These are phyloP conservation scores for Aleurites moluccanus DNA, from an alignment of 441 rosid species.

Conservation along the genomic window DNA sequence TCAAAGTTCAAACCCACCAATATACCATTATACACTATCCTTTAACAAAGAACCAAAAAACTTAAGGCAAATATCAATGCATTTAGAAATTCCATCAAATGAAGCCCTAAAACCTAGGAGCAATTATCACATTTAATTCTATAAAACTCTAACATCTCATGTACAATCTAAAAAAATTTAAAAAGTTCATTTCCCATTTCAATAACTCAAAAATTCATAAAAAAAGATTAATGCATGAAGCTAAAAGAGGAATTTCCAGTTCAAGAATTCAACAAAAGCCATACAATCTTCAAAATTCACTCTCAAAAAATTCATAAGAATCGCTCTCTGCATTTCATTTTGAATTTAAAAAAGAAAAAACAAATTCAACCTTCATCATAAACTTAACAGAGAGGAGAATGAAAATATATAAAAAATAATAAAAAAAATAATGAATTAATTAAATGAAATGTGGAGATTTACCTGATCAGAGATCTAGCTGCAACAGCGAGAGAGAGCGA, in stretches of 20 bases:
- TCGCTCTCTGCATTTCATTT: not conserved
- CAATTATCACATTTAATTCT: not conserved
- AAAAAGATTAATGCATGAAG: not conserved
- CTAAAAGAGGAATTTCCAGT: not conserved
- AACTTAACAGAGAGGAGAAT: not conserved
- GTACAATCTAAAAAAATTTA: not conserved
- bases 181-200: not conserved
- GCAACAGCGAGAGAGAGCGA: not conserved
- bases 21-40: not conserved
- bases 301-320: not conserved
- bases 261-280: not conserved
- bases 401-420: not conserved
- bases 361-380: not conserved
- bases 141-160: not conserved
- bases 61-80: not conserved
- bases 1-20: too few species aligned
- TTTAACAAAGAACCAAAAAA: not conserved
- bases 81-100: not conserved
- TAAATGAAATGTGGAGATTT: constrained; percentile 22
- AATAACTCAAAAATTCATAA: not conserved
- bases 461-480: constrained; percentile 37
- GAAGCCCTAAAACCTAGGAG: not conserved
- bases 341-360: not conserved
- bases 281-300: not conserved
- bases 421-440: not conserved